Evolutionary conservation across 1,284 basidiomycete species (phyloP).

Genomic region (Xerocomus minutiporus): DNA sequence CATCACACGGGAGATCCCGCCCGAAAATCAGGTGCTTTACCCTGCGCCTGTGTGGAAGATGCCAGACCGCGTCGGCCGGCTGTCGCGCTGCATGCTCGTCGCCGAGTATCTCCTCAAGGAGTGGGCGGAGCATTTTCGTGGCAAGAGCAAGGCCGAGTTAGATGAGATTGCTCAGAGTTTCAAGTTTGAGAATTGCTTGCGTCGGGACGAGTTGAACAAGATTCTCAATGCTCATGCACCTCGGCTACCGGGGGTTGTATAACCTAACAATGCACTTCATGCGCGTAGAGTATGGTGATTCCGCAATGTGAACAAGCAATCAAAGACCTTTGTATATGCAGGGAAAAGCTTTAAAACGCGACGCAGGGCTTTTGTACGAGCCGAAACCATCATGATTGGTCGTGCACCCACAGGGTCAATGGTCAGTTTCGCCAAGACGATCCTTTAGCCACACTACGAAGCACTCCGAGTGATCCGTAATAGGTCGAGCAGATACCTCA

Average conservation of each 20-base stretch:
- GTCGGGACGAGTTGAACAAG: constrained; percentile 46
- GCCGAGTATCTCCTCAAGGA: constrained; percentile 59
- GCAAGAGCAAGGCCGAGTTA: constrained; percentile 51
- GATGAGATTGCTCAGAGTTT: constrained; percentile 61
- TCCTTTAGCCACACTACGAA: constrained; percentile 47
- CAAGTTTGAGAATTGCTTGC: constrained; percentile 53
- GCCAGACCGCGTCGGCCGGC: constrained; percentile 40
- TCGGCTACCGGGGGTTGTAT: background rate
- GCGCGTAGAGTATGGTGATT: background rate
- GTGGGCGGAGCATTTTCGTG: constrained; percentile 61
- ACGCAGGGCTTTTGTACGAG: background rate
- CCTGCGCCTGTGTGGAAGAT: constrained; percentile 51
- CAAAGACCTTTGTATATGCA: too few species aligned
- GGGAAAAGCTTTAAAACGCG: background rate
- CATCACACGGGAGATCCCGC: constrained; percentile 44
- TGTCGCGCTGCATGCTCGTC: constrained; percentile 58
- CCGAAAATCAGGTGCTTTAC: constrained; percentile 44
- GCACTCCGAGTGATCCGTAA: constrained; percentile 29
- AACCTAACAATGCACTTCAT: background rate
- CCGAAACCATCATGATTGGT: too few species aligned
- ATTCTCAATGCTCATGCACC: constrained; percentile 39
- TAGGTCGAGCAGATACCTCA: constrained; percentile 34
- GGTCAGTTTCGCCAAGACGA: constrained; percentile 35
- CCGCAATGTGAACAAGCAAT: background rate
- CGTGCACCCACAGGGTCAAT: constrained; percentile 17